These are phyloP conservation scores for Cadophora sp. DNA, from an alignment of 2,329 filamentous ascomycete genomes.

Conservation along the genomic window DNA sequence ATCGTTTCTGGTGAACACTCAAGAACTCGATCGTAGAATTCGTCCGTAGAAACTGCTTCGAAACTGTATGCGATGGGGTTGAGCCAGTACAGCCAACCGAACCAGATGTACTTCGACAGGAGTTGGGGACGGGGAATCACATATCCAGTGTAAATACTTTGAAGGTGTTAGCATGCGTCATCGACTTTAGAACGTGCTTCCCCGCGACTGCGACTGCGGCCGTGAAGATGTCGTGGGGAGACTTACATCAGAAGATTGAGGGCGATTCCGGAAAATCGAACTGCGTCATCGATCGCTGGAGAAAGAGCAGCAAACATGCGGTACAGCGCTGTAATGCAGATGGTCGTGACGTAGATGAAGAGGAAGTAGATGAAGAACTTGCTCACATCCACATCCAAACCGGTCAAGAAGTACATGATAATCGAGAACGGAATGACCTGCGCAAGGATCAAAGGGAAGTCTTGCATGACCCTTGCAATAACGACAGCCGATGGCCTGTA, in stretches of 20 bases:
- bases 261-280: constrained; percentile 67
- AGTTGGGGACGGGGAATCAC: constrained; percentile 70
- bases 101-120: constrained; percentile 67
- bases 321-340: constrained; percentile 69
- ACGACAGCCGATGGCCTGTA: constrained; percentile 72
- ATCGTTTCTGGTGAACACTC: constrained; percentile 62
- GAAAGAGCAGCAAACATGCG: constrained; percentile 71
- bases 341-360: constrained; percentile 67
- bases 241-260: constrained; percentile 62
- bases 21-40: constrained; percentile 63
- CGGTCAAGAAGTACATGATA: constrained; percentile 70
- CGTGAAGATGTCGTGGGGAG: background rate
- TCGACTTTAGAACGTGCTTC: too few relatives aligned
- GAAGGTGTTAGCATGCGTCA: background rate
- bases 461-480: constrained; percentile 67
- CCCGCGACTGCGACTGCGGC: too few relatives aligned
- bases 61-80: constrained; percentile 64
- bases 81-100: constrained; percentile 61
- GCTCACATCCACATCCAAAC: constrained; percentile 61
- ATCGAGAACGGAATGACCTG: constrained; percentile 66
- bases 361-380: constrained; percentile 72
- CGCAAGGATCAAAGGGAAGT: constrained; percentile 64
- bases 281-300: constrained; percentile 69
- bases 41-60: constrained; percentile 67
- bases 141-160: constrained; percentile 66